Conservation (phyloP, 345 rosid species). For the Psidium friedrichsthalianum region DNA sequence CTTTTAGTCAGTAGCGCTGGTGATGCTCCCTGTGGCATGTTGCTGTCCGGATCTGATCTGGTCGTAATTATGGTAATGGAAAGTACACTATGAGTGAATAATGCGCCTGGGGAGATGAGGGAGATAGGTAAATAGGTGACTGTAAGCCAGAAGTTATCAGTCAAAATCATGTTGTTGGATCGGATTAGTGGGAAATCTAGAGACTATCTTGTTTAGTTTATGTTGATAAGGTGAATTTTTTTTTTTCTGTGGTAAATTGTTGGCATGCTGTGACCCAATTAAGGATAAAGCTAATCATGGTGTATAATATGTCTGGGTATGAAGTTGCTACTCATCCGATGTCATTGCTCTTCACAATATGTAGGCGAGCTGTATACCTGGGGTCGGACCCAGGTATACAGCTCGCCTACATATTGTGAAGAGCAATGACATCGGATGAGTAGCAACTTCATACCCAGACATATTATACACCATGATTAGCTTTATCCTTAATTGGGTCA, state of each 20-base stretch:
- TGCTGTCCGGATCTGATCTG: background rate
- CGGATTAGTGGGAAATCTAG: background rate
- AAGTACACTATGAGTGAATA: background rate
- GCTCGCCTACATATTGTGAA: constrained; percentile 38
- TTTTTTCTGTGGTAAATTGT: background rate
- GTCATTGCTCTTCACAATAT: background rate
- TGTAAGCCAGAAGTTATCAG: background rate
- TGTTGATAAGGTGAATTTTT: background rate
- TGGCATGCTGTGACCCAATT: background rate
- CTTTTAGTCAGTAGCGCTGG: background rate
- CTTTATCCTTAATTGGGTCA: background rate
- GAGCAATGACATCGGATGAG: background rate
- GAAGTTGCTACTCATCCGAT: background rate
- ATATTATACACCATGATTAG: background rate
- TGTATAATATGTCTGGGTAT: background rate
- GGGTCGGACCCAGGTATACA: constrained; percentile 98
- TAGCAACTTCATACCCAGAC: background rate
- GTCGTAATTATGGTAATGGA: background rate
- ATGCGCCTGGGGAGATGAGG: background rate
- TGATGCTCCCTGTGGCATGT: background rate
- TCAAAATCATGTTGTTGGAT: background rate
- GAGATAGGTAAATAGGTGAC: background rate
- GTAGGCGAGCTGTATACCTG: constrained; percentile 76
- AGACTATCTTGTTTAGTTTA: background rate
- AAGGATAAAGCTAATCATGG: background rate